These are phyloP conservation scores for Xylaria digitata DNA, from an alignment of 2,329 filamentous ascomycete species.

Conservation along the genomic window DNA sequence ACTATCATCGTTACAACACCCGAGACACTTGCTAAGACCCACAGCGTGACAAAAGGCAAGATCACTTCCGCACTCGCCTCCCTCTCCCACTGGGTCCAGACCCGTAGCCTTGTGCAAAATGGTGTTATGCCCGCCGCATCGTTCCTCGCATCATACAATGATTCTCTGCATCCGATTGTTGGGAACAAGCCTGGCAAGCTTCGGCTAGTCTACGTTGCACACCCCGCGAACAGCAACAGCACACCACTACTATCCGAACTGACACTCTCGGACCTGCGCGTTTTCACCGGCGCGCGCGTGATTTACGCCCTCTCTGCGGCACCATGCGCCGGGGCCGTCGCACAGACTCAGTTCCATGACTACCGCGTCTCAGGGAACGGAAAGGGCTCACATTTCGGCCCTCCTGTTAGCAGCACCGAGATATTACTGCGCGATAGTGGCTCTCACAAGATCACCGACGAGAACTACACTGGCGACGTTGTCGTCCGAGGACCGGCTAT, in stretches of 20 bases:
- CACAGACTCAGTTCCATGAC: slow-evolving; percentile 88
- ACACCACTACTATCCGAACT: slow-evolving; percentile 73
- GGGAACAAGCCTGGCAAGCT: slow-evolving; percentile 77
- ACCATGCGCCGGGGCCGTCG: slow-evolving; percentile 87
- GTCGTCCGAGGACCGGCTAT: slow-evolving; percentile 79
- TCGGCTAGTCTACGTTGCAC: slow-evolving; percentile 82
- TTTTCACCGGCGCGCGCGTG: slow-evolving; percentile 82
- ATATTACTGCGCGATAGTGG: slow-evolving; percentile 75
- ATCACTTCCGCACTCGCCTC: slow-evolving; percentile 73
- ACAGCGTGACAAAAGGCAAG: slow-evolving; percentile 69
- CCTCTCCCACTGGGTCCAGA: slow-evolving; percentile 77
- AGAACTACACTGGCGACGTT: slow-evolving; percentile 73
- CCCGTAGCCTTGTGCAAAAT: slow-evolving; percentile 72
- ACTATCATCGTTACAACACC: slow-evolving; percentile 86
- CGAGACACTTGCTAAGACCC: slow-evolving; percentile 75
- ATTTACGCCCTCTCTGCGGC: slow-evolving; percentile 86
- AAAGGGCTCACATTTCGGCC: slow-evolving; percentile 77
- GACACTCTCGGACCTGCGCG: slow-evolving; percentile 81
- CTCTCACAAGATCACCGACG: slow-evolving; percentile 71
- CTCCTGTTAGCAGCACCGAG: slow-evolving; percentile 83
- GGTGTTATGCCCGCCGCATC: slow-evolving; percentile 79
- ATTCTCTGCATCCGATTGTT: slow-evolving; percentile 67
- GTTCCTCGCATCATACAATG: slow-evolving; percentile 70
- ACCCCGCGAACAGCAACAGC: slow-evolving; percentile 64
- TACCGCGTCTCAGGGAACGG: slow-evolving; percentile 70